Evolutionary conservation across 2,329 filamentous ascomycete genomes (phyloP), one percentile per base, ranked within the genome.

Genomic region (Coniella lustricola): DNA sequence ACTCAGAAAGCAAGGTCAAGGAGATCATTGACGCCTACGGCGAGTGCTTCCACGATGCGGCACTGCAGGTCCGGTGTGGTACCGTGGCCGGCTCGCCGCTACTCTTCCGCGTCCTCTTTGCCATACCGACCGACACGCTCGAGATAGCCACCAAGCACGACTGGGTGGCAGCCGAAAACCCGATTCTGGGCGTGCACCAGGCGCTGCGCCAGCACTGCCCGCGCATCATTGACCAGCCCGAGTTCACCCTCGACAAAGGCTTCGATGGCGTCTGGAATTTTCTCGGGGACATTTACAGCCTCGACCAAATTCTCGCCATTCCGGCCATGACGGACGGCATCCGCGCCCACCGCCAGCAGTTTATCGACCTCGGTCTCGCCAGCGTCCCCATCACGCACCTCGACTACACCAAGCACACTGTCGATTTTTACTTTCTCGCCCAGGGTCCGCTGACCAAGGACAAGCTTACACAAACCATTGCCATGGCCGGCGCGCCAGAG

Each of bases 381-480:
- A 7, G 14, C 12, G 7, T 52, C 14, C 39, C 45, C 7, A 38
- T 44, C 39, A n/a, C 45, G 14, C 50, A 52, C n/a, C 42, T 52
- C 3, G 33, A 44, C 17, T 52, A 44, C 36, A 10, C 14, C 14
- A 16, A 37, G 9, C 22, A 50, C 17, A 21, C 45, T 13, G 18
- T 52, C 22, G 38, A 31, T 3, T 31, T 50, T 22, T 52, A 50
- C 16, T 52, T 50, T 22, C 35, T 52, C 21, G 43, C n/a, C 13
- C 47, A 52, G 44, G 50, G 50, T 3, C 50, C 50, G 7, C 47
- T 52, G 14, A 44, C 43, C 35, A 50, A 50, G 13, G 35, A 42
- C 3, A 17, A 21, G 12, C 44, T 50, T 21, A 45, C 45, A 22
- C 16, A 47, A 17, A 31, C 43, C 17, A 35, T 52, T 13, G 47